phyloP scores from a whole-genome alignment of 345 rosid genomes.

The Barbarea vulgaris region DNA sequence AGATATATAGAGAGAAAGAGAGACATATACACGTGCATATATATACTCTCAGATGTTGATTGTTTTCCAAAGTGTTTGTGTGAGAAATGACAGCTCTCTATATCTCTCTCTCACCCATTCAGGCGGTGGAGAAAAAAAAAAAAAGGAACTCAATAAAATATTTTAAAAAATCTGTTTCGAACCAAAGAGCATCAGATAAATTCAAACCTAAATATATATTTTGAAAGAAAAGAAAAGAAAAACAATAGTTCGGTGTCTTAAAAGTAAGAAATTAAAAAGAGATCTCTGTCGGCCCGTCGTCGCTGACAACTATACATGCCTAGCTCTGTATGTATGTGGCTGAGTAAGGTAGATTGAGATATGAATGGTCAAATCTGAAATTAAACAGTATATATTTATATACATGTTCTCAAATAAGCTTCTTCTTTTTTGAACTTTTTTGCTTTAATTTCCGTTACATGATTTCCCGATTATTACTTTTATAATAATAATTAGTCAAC shows the following conservation, averaged over 20 bases:
- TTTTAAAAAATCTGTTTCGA: background rate
- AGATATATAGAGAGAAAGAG: constrained; percentile 1
- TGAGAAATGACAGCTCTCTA: constrained; percentile 36
- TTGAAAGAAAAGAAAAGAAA: background rate
- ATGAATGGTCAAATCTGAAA: constrained; percentile 43
- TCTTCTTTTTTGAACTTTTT: constrained; percentile 14
- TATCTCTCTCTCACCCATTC: constrained; percentile 20
- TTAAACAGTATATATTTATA: constrained; percentile 2
- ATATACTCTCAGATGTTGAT: constrained; percentile 23
- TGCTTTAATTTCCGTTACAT: constrained; percentile 10
- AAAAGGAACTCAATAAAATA: background rate
- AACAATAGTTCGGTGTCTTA: background rate
- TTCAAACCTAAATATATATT: background rate
- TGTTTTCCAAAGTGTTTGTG: constrained; percentile 37
- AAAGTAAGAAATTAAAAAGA: background rate
- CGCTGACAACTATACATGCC: constrained; percentile 38
- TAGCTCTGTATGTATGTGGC: constrained; percentile 24
- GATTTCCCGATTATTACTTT: constrained; percentile 9
- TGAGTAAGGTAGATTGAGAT: constrained; percentile 26
- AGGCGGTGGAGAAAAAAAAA: constrained; percentile 11
- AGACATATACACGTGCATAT: constrained; percentile 24
- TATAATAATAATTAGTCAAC: constrained; percentile 27
- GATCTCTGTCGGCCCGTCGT: constrained; percentile 29
- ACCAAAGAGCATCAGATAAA: background rate
- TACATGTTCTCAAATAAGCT: constrained; percentile 21